A percentile compares a stretch with the other conserved stretches of the same genome.
Evolutionary conservation across 2,329 filamentous ascomycete genomes (phyloP).

Genomic region (Rutstroemia sp.): DNA sequence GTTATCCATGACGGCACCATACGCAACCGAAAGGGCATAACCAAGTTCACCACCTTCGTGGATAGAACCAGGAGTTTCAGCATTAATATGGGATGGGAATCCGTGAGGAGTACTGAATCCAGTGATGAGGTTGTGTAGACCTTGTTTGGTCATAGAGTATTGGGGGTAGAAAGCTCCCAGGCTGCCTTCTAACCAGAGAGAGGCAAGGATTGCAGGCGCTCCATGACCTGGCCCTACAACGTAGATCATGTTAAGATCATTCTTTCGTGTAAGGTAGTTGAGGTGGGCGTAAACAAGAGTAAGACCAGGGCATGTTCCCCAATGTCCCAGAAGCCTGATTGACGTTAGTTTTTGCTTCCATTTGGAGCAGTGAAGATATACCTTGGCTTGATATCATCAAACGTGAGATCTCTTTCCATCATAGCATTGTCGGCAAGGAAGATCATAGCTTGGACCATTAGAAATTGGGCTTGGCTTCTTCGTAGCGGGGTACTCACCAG

Average conservation of each 20-base stretch:
- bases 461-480: not conserved
- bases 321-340: slow-evolving; percentile 38
- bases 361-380: not conserved
- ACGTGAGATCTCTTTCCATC: slow-evolving; percentile 44
- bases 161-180: slow-evolving; percentile 53
- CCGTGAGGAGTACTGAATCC: slow-evolving; percentile 55
- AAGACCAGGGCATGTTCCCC: slow-evolving; percentile 62
- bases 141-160: slow-evolving; percentile 44
- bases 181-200: slow-evolving; percentile 59
- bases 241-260: slow-evolving; percentile 52
- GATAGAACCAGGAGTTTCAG: slow-evolving; percentile 59
- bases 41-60: slow-evolving; percentile 65
- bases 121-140: slow-evolving; percentile 51
- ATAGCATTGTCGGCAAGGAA: slow-evolving; percentile 54
- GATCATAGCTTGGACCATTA: slow-evolving; percentile 45
- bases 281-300: slow-evolving; percentile 60
- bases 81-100: slow-evolving; percentile 61
- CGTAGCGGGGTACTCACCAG: slow-evolving; percentile 33
- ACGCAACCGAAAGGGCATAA: slow-evolving; percentile 57
- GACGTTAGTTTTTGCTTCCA: slow-evolving; percentile 24
- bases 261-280: slow-evolving; percentile 52
- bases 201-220: slow-evolving; percentile 54
- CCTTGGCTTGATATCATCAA: slow-evolving; percentile 50
- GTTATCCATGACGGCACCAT: slow-evolving; percentile 63
- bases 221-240: slow-evolving; percentile 61